These are phyloP conservation scores for Botryotinia calthae DNA, from an alignment of 2,329 filamentous ascomycete species.

Conservation along the genomic window DNA sequence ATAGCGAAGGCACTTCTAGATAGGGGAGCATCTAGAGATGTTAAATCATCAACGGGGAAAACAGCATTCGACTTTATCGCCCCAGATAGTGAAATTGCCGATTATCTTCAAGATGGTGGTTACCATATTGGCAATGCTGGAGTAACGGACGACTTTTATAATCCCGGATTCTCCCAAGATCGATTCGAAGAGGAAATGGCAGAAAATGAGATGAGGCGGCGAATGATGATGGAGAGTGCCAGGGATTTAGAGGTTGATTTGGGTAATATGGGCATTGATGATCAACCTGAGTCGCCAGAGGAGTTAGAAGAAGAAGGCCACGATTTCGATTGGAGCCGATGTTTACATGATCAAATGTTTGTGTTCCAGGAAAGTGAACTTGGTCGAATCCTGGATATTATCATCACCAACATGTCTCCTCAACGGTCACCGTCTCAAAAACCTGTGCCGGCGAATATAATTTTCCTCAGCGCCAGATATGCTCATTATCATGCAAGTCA, in stretches of 20 bases:
- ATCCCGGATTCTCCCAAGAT: constrained; percentile 85
- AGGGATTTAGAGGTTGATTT: constrained; percentile 95
- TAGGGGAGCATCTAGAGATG: constrained; percentile 90
- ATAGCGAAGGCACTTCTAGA: constrained; percentile 93
- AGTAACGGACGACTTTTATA: constrained; percentile 88
- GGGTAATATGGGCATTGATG: constrained; percentile 92
- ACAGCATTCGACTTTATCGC: constrained; percentile 95
- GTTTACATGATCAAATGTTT: constrained; percentile 98
- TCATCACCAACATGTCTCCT: constrained; percentile 97
- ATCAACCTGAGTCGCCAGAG: constrained; percentile 81
- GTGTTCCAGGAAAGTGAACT: constrained; percentile 96
- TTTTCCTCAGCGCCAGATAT: constrained; percentile 93
- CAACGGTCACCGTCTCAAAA: constrained; percentile 96
- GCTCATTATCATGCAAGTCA: constrained; percentile 92
- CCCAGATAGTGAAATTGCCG: constrained; percentile 93
- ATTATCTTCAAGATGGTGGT: constrained; percentile 90
- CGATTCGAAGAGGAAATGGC: constrained; percentile 96
- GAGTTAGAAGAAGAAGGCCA: constrained; percentile 86
- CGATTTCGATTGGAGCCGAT: constrained; percentile 94
- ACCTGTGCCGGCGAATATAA: constrained; percentile 92
- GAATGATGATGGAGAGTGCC: constrained; percentile 99
- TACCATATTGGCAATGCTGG: constrained; percentile 83
- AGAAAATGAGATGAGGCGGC: constrained; percentile 88
- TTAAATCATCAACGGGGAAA: constrained; percentile 89
- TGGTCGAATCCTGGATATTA: constrained; percentile 85